Evolutionary conservation across 345 rosid genomes (phyloP), one percentile per base, ranked within the genome.

Genomic region (Lenwebbia sp.): DNA sequence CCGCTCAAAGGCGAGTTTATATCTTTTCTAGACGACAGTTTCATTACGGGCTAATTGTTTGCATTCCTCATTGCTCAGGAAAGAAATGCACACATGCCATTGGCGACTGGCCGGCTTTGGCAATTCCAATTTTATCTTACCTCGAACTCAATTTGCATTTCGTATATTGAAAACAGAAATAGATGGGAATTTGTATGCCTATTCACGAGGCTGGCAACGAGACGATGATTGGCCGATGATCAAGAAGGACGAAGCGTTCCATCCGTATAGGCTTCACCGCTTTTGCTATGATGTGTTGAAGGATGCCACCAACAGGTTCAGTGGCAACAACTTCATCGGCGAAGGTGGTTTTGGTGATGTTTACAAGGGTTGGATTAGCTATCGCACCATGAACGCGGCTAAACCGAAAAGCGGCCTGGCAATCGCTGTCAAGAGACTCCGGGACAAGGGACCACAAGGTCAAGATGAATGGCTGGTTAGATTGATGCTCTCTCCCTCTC

Each of bases 271-370:
- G 85, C 82, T 85, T 83, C 60, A 89, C 17, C 15, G 88, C 85
- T 89, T 90, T 85, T 6, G 28, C 86, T 89, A 87, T 50, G 50
- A 33, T 41, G 85, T 85, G 23, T 28, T 88, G 49, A 86, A 82
- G 82, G 85, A 85, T 11, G 92, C 93, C 50, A 93, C 95, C 23
- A 44, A 85, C 50, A 88, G 90, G 87, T 93, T 93, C 88, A 82
- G 86, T 25, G 51, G 84, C 8, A 84, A 90, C 12, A 85, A 87
- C 84, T 74, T 90, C 13, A 82, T 93, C 0, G 95, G 94, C 1
- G 90, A 90, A 87, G 95, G 95, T 9, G 93, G 95, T 44, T 93
- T 91, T n/a, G 93, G 95, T 13, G 84, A 81, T 85, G 92, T 92
- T 23, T 92, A 88, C 85, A 86, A 88, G 82, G 94, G 93, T 4